phyloP scores from a whole-genome alignment of 371 early-diverging fungal genomes.

The Mortierella sp. region DNA sequence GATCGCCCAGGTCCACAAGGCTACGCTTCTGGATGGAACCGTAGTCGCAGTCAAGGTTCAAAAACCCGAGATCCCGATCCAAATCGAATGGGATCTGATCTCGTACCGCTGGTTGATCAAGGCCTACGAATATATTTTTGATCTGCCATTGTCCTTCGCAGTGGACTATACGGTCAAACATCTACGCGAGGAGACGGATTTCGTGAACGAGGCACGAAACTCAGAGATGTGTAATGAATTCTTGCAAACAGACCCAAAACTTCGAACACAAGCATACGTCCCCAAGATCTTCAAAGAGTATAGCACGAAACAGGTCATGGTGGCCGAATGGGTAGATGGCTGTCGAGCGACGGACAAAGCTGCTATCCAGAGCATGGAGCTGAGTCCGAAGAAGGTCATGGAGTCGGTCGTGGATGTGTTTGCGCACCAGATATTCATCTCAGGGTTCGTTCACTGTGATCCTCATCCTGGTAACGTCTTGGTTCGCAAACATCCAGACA shows the following conservation, averaged over 20 bases:
- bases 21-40: constrained; percentile 77
- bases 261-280: constrained; percentile 72
- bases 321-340: constrained; percentile 91
- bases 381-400: constrained; percentile 73
- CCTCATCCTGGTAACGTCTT: constrained; percentile 93
- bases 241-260: constrained; percentile 65
- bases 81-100: constrained; percentile 88
- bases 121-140: constrained; percentile 81
- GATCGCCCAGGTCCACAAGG: constrained; percentile 94
- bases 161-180: constrained; percentile 82
- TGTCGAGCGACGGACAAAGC: constrained; percentile 69
- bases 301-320: constrained; percentile 79
- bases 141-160: constrained; percentile 86
- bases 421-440: constrained; percentile 89
- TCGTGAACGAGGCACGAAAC: constrained; percentile 86
- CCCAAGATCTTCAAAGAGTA: constrained; percentile 85
- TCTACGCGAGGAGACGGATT: constrained; percentile 89
- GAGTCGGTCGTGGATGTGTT: constrained; percentile 82
- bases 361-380: constrained; percentile 55
- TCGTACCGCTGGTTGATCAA: constrained; percentile 70
- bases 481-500: constrained; percentile 75
- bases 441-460: constrained; percentile 92
- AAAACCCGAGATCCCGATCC: constrained; percentile 86
- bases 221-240: constrained; percentile 70
- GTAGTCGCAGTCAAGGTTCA: constrained; percentile 94